Evolutionary conservation across 768 basidiomycete genomes (phyloP).

Genomic region (Guyanaporus albipodus): DNA sequence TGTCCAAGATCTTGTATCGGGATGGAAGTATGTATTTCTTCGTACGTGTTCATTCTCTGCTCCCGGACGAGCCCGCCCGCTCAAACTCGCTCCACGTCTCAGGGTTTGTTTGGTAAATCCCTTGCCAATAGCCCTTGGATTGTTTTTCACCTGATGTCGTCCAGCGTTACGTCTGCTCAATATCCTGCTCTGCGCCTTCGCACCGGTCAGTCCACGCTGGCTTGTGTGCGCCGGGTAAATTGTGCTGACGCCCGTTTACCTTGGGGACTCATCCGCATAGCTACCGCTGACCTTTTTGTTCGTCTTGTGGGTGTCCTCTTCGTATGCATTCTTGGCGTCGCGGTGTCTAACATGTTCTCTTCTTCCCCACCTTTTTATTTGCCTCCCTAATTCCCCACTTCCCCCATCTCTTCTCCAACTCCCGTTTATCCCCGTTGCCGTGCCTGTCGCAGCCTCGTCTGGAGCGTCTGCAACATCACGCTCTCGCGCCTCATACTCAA

Average conservation of each 20-base stretch:
- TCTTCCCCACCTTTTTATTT: too few relatives aligned
- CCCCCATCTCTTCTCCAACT: too few relatives aligned
- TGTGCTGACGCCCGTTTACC: not conserved
- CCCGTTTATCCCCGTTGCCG: too few relatives aligned
- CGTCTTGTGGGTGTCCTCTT: constrained; percentile 15
- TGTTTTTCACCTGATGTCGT: not conserved
- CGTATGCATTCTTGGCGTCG: not conserved
- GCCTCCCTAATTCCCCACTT: too few relatives aligned
- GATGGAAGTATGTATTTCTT: constrained; percentile 29
- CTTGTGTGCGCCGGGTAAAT: not conserved
- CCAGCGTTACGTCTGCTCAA: constrained; percentile 23
- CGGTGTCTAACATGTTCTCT: not conserved
- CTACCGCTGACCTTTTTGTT: constrained; percentile 17
- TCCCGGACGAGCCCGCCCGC: not conserved
- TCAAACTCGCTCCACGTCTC: not conserved
- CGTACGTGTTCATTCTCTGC: constrained; percentile 11
- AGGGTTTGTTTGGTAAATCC: constrained; percentile 26
- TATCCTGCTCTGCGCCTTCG: constrained; percentile 15
- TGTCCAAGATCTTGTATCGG: constrained; percentile 27
- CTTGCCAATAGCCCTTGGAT: not conserved
- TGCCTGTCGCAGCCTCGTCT: constrained; percentile 36
- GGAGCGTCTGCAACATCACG: constrained; percentile 33
- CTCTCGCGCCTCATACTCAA: constrained; percentile 34
- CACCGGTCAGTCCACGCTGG: constrained; percentile 19
- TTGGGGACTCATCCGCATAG: constrained; percentile 13